Evolutionary conservation across 139 green algal species (phyloP).

Genomic region (Chlamydomonas sphaeroides): DNA sequence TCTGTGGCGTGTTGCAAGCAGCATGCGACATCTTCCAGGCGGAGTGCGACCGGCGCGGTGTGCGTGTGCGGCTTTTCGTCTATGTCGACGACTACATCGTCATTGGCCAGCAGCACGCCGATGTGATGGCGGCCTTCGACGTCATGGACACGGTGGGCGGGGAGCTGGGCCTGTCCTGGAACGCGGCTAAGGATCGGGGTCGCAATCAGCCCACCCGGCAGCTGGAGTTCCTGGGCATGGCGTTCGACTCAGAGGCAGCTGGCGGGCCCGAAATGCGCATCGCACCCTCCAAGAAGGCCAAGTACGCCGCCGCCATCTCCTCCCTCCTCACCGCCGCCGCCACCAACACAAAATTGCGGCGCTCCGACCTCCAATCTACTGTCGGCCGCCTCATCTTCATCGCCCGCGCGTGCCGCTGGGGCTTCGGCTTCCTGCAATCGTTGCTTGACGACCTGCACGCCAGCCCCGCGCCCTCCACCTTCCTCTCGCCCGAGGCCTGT

Average conservation of each 20-base stretch:
- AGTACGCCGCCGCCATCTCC: not conserved
- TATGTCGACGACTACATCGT: slow-evolving; percentile 5
- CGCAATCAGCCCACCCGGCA: not conserved
- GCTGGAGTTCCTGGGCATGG: slow-evolving; percentile 5
- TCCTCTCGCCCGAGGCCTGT: not conserved
- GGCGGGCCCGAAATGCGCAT: slow-evolving; percentile 12
- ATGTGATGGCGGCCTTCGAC: not conserved
- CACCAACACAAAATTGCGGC: not conserved
- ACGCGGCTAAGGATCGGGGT: not conserved
- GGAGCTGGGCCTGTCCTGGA: not conserved
- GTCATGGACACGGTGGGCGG: not conserved
- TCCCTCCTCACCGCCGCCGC: not conserved
- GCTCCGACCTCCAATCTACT: not conserved
- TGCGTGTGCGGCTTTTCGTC: not conserved
- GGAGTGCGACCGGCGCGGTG: not conserved
- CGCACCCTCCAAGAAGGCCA: not conserved
- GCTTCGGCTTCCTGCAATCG: slow-evolving; percentile 9
- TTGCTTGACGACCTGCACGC: not conserved
- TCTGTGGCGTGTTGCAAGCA: not conserved
- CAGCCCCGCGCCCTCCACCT: not conserved
- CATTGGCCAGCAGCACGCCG: not conserved
- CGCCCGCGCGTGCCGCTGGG: slow-evolving; percentile 21
- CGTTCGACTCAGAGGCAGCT: not conserved
- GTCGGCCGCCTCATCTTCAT: not conserved
- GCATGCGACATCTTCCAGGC: slow-evolving; percentile 1